Evolutionary conservation across 2,329 filamentous ascomycete species (phyloP).

Genomic region (Cladobotryum protrusum): DNA sequence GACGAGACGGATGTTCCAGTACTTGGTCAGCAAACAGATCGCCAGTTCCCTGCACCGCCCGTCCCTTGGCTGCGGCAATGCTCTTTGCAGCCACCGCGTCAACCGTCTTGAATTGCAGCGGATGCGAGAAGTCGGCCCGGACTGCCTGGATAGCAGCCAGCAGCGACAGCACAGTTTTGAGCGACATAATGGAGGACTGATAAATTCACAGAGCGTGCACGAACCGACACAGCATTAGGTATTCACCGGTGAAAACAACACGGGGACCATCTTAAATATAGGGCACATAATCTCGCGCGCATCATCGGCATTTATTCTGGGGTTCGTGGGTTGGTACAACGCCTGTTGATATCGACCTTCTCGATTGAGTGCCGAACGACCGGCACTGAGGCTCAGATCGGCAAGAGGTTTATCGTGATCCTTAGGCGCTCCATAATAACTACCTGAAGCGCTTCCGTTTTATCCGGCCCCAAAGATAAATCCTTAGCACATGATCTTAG

Average conservation of each 20-base stretch:
- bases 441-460: no score
- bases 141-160: constrained; percentile 11
- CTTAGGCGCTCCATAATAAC: not conserved
- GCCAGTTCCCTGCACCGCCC: not conserved
- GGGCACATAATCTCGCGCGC: constrained; percentile 19
- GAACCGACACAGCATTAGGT: no score
- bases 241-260: no score
- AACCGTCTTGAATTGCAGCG: constrained; percentile 12
- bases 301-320: not conserved
- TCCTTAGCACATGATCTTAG: no score
- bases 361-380: constrained; percentile 2
- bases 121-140: constrained; percentile 13
- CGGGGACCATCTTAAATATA: constrained; percentile 21
- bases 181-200: not conserved
- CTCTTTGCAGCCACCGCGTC: constrained; percentile 9
- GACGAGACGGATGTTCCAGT: not conserved
- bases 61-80: constrained; percentile 9
- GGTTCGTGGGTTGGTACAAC: not conserved
- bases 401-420: not conserved
- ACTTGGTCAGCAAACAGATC: constrained; percentile 13
- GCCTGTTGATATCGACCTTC: constrained; percentile 3
- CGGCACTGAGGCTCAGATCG: constrained; percentile 3
- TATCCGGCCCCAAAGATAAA: no score
- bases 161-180: constrained; percentile 8
- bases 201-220: no score